Evolutionary conservation across 202 grass and related monocot genomes (phyloP).

Genomic region (Schoenoplectus triqueter): DNA sequence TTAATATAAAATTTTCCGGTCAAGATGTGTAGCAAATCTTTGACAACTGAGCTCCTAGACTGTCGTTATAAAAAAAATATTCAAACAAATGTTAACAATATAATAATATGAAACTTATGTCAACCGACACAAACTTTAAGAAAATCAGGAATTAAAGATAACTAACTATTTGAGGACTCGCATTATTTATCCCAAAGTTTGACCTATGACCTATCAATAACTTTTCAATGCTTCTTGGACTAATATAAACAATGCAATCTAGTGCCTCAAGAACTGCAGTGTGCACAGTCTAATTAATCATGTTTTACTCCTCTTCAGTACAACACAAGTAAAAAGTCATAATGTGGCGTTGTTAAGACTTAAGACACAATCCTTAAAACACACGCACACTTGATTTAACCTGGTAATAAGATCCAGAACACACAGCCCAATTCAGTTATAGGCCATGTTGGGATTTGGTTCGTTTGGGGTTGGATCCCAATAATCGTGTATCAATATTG

Average conservation of each 20-base stretch:
- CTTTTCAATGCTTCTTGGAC: slow-evolving; percentile 29
- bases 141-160: slow-evolving; percentile 15
- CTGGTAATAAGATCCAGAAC: slow-evolving; percentile 26
- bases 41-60: slow-evolving; percentile 14
- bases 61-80: not conserved
- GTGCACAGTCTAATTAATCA: not conserved
- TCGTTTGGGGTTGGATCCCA: slow-evolving; percentile 39
- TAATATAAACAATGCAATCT: slow-evolving; percentile 35
- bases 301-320: slow-evolving; percentile 4
- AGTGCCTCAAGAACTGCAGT: not conserved
- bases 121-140: not conserved
- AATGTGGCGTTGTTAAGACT: slow-evolving; percentile 18
- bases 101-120: not conserved
- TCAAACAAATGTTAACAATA: slow-evolving; percentile 15
- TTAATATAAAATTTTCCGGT: too few relatives aligned
- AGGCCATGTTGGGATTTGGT: slow-evolving; percentile 40
- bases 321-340: slow-evolving; percentile 29
- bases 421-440: slow-evolving; percentile 32
- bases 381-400: slow-evolving; percentile 30
- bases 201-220: not conserved
- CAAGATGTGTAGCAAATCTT: slow-evolving; percentile 25
- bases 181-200: slow-evolving; percentile 30
- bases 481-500: slow-evolving; percentile 30
- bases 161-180: slow-evolving; percentile 22
- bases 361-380: slow-evolving; percentile 15